These are phyloP conservation scores for Hirschfeldia incana DNA, from an alignment of 345 rosid species.

Conservation along the genomic window DNA sequence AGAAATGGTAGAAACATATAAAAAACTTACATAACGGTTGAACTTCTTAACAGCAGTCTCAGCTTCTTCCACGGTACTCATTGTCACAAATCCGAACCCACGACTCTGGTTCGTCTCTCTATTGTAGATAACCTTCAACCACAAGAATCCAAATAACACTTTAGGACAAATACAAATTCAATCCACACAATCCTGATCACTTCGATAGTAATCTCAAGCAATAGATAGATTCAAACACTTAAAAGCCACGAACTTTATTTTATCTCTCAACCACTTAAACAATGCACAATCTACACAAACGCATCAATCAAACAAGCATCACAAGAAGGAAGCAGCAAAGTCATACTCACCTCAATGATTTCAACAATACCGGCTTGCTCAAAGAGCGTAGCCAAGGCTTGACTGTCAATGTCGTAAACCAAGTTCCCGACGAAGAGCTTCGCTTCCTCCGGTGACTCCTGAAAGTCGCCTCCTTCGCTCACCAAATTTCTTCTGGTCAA, in stretches of 20 bases:
- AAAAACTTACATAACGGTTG: too few relatives aligned
- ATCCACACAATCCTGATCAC: slow-evolving; percentile 2
- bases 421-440: slow-evolving; percentile 86
- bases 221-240: not conserved
- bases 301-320: not conserved
- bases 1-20: too few relatives aligned
- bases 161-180: too few relatives aligned
- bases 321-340: not conserved
- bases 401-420: slow-evolving; percentile 75
- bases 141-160: too few relatives aligned
- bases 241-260: not conserved
- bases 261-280: slow-evolving; percentile 6
- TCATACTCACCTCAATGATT: slow-evolving; percentile 69
- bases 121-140: too few relatives aligned
- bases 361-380: slow-evolving; percentile 90
- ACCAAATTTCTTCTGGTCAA: slow-evolving; percentile 96
- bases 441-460: slow-evolving; percentile 73
- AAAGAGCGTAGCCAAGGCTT: slow-evolving; percentile 76
- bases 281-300: slow-evolving; percentile 6
- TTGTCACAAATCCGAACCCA: too few relatives aligned
- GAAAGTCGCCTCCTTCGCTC: slow-evolving; percentile 39
- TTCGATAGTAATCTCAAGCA: not conserved
- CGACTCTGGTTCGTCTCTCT: too few relatives aligned
- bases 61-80: too few relatives aligned
- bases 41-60: too few relatives aligned